phyloP scores from a whole-genome alignment of 148 eudicot species.

The Pouteria glomerata region DNA sequence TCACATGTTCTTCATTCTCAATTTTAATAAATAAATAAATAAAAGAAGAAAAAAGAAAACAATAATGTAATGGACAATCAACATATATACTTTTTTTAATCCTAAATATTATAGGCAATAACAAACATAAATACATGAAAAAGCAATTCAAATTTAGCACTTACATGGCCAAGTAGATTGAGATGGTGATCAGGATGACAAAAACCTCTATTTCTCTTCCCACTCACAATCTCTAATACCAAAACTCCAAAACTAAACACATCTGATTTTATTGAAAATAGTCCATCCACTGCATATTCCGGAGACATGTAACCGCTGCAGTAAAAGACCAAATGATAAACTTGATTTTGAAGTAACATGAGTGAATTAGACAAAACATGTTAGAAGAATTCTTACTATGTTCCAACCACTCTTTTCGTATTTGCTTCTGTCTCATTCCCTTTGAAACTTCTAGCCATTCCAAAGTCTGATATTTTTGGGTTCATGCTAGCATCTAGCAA shows the following conservation, averaged over 20 bases:
- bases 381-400: neutral
- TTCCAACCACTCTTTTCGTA: constrained; percentile 13
- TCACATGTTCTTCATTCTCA: no score
- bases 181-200: constrained; percentile 9
- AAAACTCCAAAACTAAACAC: constrained; percentile 26
- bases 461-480: constrained; percentile 23
- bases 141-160: neutral
- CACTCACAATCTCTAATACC: constrained; percentile 18
- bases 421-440: constrained; percentile 5
- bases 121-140: neutral
- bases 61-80: no score
- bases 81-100: no score
- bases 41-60: neutral
- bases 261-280: constrained; percentile 21
- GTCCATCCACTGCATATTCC: constrained; percentile 17
- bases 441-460: constrained; percentile 11
- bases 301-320: constrained; percentile 29
- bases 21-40: no score
- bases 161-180: constrained; percentile 25
- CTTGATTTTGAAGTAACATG: neutral
- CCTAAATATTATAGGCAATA: no score
- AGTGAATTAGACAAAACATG: neutral
- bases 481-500: constrained; percentile 11
- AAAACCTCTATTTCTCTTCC: constrained; percentile 17
- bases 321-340: neutral